Base-by-base conservation (phyloP, 164 flowering plant genomes). In the Berberis vulgaris region DNA sequence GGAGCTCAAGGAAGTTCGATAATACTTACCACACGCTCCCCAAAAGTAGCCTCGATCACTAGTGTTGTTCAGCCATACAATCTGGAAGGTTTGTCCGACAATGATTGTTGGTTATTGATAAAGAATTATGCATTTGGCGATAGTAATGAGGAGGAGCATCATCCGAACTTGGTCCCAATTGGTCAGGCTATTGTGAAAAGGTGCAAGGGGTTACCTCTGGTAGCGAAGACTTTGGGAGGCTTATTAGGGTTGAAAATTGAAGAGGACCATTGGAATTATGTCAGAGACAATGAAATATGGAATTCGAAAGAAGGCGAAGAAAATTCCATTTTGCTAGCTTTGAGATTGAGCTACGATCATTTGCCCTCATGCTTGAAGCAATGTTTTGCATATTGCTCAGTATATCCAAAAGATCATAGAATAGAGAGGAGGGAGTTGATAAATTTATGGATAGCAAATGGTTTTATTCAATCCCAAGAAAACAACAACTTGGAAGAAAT, bases 401-500 rank as follows among this genome's bases (percentile, higher is more conserved):
- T 60, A 13, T 60, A n/a, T 44, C 50, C 1, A 46, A 60, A 60
- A 45, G 41, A 10, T 13, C 40, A 44, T 13, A 0, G 0, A 1
- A 60, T 60, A 13, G 41, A n/a, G 5, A 45, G 7, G 6, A 41
- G 45, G 0, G 5, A 8, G 6, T 7, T 60, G 1, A 26, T 60
- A 5, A 49, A 26, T 0, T 13, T 60, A n/a, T 60, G 62, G 62
- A 60, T 60, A 41, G 62, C 62, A 6, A 47, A 60, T 44, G 50
- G 50, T 7, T 39, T 60, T 5, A 11, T 60, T 5, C 62, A 60
- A 13, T 3, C 10, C 2, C 0, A n/a, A 1, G 52, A 3, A 60
- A 44, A 10, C 5, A 41, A 11, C 45, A n/a, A 47, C 7, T 4
- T 56, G 58, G 64, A 64, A 10, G 76, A 65, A 61, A 43, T 69